phyloP scores from a whole-genome alignment of 2,329 filamentous ascomycete species.

The Annulohypoxylon truncatum region DNA sequence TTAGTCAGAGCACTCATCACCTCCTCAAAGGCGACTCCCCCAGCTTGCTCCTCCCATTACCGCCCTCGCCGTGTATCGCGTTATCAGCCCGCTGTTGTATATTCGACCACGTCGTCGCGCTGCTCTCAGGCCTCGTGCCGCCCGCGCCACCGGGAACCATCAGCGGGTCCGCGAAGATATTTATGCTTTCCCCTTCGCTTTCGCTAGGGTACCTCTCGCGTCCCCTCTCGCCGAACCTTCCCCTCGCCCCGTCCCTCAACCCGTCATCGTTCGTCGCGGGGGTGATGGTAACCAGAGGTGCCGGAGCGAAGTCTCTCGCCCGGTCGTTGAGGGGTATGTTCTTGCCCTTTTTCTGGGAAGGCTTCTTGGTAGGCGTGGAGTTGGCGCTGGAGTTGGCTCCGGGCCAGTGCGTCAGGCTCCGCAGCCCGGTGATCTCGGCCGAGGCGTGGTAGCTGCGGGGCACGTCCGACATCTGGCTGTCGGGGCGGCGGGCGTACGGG shows the following conservation, averaged over 20 bases:
- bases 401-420: slow-evolving; percentile 42
- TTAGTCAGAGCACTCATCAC: no score
- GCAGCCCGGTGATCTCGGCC: slow-evolving; percentile 46
- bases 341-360: neutral
- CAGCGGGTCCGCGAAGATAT: slow-evolving; percentile 47
- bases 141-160: slow-evolving; percentile 26
- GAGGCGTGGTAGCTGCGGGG: slow-evolving; percentile 48
- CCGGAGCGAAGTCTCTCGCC: neutral
- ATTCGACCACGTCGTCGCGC: slow-evolving; percentile 45
- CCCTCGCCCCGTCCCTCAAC: neutral
- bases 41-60: neutral
- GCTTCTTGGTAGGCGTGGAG: neutral
- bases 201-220: neutral
- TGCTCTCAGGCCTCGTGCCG: slow-evolving; percentile 22
- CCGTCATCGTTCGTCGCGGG: slow-evolving; percentile 10
- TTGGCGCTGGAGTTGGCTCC: neutral
- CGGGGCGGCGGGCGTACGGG: slow-evolving; percentile 38
- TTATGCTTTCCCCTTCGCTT: slow-evolving; percentile 45
- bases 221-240: neutral
- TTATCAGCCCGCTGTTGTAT: slow-evolving; percentile 43
- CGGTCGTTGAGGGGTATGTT: neutral
- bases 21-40: slow-evolving; percentile 25
- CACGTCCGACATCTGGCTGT: slow-evolving; percentile 40
- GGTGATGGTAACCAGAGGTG: slow-evolving; percentile 15
- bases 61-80: neutral